Percentiles rank a stretch among this genome's conserved stretches.
Evolutionary conservation across 2,329 filamentous ascomycete genomes (phyloP).

Genomic region (Alternaria brassicicola): DNA sequence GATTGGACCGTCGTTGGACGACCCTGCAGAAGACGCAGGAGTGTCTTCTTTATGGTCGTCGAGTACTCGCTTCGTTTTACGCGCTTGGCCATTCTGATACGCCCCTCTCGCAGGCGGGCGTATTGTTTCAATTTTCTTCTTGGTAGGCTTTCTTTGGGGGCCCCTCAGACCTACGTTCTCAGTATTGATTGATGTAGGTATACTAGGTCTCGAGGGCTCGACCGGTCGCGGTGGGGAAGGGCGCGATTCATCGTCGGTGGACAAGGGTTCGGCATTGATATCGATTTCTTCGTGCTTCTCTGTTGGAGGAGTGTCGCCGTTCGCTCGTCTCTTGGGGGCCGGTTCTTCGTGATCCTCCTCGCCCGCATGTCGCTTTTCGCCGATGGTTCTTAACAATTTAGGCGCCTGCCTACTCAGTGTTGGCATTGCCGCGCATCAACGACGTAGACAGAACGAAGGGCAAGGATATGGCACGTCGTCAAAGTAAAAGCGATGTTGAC

Average conservation of each 20-base stretch:
- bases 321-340: slow-evolving; percentile 9
- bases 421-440: slow-evolving; percentile 15
- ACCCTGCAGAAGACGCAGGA: slow-evolving; percentile 12
- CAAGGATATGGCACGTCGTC: not conserved
- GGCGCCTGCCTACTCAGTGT: slow-evolving; percentile 12
- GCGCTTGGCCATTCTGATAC: slow-evolving; percentile 14
- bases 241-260: slow-evolving; percentile 29
- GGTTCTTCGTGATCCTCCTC: slow-evolving; percentile 46
- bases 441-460: not conserved
- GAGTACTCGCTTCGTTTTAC: slow-evolving; percentile 8
- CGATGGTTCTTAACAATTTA: slow-evolving; percentile 40
- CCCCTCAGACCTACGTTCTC: slow-evolving; percentile 9
- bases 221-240: slow-evolving; percentile 6
- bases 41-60: slow-evolving; percentile 29
- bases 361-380: slow-evolving; percentile 45
- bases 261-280: slow-evolving; percentile 29
- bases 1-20: not conserved
- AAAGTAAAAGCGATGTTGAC: not conserved
- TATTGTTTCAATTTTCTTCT: slow-evolving; percentile 7
- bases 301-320: not conserved
- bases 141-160: not conserved
- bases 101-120: slow-evolving; percentile 10
- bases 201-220: slow-evolving; percentile 4
- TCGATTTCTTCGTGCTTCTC: slow-evolving; percentile 10
- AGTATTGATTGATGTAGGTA: not conserved